These are phyloP conservation scores for Annulohypoxylon nitens DNA, from an alignment of 495 filamentous ascomycete species.

Conservation along the genomic window DNA sequence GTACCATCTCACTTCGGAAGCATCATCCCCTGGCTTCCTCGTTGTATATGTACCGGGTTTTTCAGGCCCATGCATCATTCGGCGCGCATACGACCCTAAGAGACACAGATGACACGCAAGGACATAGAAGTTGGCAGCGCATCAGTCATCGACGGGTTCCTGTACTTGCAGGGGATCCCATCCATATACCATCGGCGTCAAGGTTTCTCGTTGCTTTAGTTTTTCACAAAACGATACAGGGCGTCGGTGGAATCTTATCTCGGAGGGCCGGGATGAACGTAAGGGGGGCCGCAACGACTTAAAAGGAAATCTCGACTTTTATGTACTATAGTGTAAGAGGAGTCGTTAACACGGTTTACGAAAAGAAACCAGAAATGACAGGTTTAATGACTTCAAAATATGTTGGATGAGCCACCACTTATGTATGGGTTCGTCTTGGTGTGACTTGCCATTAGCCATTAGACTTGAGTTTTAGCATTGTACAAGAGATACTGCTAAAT, in stretches of 20 bases:
- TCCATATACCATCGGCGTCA: constrained; percentile 32
- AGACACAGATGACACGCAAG: constrained; percentile 17
- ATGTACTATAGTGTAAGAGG: constrained; percentile 46
- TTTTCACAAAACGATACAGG: constrained; percentile 27
- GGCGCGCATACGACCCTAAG: neutral
- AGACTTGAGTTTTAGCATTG: neutral
- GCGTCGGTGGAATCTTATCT: constrained; percentile 34
- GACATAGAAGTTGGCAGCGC: constrained; percentile 16
- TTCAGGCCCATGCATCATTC: constrained; percentile 7
- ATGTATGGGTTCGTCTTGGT: neutral
- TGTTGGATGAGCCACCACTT: neutral
- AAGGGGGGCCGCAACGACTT: constrained; percentile 24
- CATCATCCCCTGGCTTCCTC: constrained; percentile 11
- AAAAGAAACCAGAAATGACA: constrained; percentile 14
- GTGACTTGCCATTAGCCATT: neutral
- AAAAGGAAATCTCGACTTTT: constrained; percentile 47
- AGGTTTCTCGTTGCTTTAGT: constrained; percentile 37
- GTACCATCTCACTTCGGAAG: constrained; percentile 32
- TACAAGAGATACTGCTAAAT: no score
- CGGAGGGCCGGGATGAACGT: constrained; percentile 1
- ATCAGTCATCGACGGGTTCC: constrained; percentile 21
- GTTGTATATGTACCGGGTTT: constrained; percentile 31
- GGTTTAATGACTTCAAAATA: neutral
- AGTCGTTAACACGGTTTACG: constrained; percentile 19
- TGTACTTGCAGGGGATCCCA: constrained; percentile 17